These are phyloP conservation scores for Myrica gale DNA, from an alignment of 306 rosid species.

Conservation along the genomic window DNA sequence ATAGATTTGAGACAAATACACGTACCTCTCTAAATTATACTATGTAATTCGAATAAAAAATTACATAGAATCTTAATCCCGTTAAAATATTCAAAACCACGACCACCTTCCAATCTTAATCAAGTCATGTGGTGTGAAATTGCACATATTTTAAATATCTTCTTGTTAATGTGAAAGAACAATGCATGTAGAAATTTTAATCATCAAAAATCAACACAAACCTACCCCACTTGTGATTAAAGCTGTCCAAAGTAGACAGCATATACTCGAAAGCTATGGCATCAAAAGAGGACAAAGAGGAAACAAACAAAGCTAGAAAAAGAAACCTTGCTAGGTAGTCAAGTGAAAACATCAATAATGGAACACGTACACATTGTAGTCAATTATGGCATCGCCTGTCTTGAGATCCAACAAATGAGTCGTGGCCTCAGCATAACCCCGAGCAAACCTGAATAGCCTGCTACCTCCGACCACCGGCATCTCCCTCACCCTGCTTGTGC, in stretches of 20 bases:
- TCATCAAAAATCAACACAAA: not conserved
- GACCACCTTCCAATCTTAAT: too few species aligned
- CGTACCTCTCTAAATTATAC: too few species aligned
- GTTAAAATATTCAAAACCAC: too few species aligned
- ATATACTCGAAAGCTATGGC: not conserved
- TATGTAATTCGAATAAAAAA: too few species aligned
- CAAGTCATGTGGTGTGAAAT: too few species aligned
- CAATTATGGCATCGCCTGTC: slow-evolving; percentile 12
- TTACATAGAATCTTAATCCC: too few species aligned
- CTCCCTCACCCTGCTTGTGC: slow-evolving; percentile 17
- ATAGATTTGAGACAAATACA: too few species aligned
- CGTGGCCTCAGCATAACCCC: slow-evolving; percentile 24
- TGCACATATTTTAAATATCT: too few species aligned
- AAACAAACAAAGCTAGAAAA: not conserved
- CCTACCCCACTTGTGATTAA: not conserved
- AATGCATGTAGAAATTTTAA: too few species aligned
- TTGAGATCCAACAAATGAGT: not conserved
- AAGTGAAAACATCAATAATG: not conserved
- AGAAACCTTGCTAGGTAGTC: not conserved
- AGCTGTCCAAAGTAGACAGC: not conserved
- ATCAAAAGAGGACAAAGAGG: not conserved
- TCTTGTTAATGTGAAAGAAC: too few species aligned
- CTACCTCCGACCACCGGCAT: slow-evolving; percentile 34
- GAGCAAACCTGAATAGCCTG: slow-evolving; percentile 29
- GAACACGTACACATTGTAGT: slow-evolving; percentile 27